phyloP scores from a whole-genome alignment of 2,329 filamentous ascomycete genomes.

The Lasiodiplodia sp. region DNA sequence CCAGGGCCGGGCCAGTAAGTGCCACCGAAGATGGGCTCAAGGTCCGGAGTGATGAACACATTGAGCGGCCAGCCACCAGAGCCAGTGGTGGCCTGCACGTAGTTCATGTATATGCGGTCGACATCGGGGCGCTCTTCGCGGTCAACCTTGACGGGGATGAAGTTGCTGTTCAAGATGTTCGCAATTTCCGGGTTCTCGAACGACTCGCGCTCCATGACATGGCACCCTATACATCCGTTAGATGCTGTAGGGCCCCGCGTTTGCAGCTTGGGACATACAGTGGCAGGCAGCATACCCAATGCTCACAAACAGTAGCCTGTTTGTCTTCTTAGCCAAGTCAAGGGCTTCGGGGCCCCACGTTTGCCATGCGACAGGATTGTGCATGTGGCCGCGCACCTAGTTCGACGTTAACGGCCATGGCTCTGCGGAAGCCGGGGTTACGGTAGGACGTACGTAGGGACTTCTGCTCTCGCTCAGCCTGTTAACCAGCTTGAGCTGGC shows the following conservation, averaged over 20 bases:
- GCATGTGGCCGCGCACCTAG: conserved; percentile 74
- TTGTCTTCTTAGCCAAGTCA: conserved; percentile 77
- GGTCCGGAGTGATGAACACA: conserved; percentile 91
- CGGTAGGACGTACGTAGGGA: conserved; percentile 64
- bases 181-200: conserved; percentile 87
- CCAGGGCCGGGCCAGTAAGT: conserved; percentile 93
- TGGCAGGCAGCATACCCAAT: conserved; percentile 96
- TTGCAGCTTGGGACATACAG: conserved; percentile 65
- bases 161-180: conserved; percentile 80
- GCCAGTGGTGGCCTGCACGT: conserved; percentile 90
- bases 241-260: background rate
- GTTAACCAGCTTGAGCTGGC: conserved; percentile 49
- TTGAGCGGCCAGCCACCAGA: conserved; percentile 94
- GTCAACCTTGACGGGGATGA: conserved; percentile 92
- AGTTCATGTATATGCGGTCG: conserved; percentile 98
- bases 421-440: background rate
- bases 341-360: conserved; percentile 81
- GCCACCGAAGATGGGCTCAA: conserved; percentile 93
- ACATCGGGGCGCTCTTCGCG: conserved; percentile 93
- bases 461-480: conserved; percentile 67
- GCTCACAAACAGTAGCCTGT: conserved; percentile 90
- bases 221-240: conserved; percentile 55
- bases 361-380: conserved; percentile 92
- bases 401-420: conserved; percentile 32
- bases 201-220: conserved; percentile 91